Percentiles rank a stretch among this genome's conserved stretches.
Evolutionary conservation across 352 stramenopile species (phyloP).

Genomic region (Phytopythium oedochilum): DNA sequence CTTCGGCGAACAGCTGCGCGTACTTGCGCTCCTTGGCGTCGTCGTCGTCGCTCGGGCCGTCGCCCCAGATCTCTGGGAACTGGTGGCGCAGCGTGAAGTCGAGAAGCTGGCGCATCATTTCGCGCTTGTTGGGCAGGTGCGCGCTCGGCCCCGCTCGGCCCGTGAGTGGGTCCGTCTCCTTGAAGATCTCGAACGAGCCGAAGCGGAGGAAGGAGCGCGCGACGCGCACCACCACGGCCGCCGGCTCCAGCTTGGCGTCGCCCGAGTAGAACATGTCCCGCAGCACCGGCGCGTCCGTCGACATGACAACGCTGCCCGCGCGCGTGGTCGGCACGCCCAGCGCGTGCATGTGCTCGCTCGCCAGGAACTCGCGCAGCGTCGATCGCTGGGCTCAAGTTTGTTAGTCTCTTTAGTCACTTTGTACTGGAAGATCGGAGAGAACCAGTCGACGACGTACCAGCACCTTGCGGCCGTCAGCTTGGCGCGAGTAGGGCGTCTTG

Average conservation of each 20-base stretch:
- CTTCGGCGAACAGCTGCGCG: conserved; percentile 52
- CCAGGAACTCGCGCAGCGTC: conserved; percentile 96
- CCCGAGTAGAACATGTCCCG: conserved; percentile 90
- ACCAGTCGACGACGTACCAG: conserved; percentile 24
- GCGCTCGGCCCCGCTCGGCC: conserved; percentile 66
- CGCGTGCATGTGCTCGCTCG: conserved; percentile 94
- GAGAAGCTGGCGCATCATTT: conserved; percentile 73
- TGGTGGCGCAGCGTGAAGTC: conserved; percentile 75
- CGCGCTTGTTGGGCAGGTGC: conserved; percentile 50
- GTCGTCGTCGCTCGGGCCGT: conserved; percentile 2
- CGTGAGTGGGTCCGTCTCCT: conserved; percentile 56
- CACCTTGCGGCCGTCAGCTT: conserved; percentile 92
- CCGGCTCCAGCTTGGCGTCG: conserved; percentile 76
- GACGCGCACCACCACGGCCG: conserved; percentile 85
- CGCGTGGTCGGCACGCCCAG: conserved; percentile 93
- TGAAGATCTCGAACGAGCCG: conserved; percentile 96
- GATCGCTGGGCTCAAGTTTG: conserved; percentile 80
- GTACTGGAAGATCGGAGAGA: neutral
- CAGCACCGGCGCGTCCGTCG: conserved; percentile 59
- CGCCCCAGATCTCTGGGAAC: conserved; percentile 41
- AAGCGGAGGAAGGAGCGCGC: conserved; percentile 93
- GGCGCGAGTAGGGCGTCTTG: conserved; percentile 93
- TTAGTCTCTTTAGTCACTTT: too few relatives aligned
- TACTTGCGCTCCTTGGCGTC: conserved; percentile 20
- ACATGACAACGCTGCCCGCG: conserved; percentile 77